Evolutionary conservation across 495 filamentous ascomycete genomes (phyloP), one percentile per base, ranked within the genome.

Genomic region (Neurospora discreta): DNA sequence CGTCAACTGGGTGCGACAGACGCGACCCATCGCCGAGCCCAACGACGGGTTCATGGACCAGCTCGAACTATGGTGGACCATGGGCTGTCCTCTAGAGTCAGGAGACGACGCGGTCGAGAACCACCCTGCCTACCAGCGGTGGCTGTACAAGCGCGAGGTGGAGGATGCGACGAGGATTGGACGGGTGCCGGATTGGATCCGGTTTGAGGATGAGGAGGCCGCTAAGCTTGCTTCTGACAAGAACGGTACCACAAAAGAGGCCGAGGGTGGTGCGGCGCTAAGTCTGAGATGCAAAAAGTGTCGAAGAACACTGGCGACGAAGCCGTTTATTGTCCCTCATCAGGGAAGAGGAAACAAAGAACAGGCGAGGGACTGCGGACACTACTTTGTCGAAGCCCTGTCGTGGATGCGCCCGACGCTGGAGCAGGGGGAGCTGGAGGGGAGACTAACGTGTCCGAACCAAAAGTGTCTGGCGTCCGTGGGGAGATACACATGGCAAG

Each of bases 401-500:
- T 92, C 90, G 23, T 98, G 95, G 96, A 98, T 98, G 95, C 88
- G 91, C 3, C 84, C 90, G 0, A 90, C 89, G 74, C 87, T 98
- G 16, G 90, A 91, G 68, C 87, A 89, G 70, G 92, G 92, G 36
- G 88, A 89, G 46, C 82, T 98, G 20, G 90, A 93, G 13, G 94
- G 94, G 10, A 89, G 93, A 38, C 80, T 99, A 46, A 90, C 90
- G 46, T 98, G 95, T 78, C 93, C 95, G 38, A 91, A 90, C 74
- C 41, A 77, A 0, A 91, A 90, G 74, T 98, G 95, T 77, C 81
- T 83, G 58, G 88, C 90, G 23, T 92, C 93, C 68, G 88, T 98
- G 30, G 95, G 96, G 52, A 90, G 94, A 73, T 98, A 97, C 76
- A 91, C 94, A 39, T 99, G 96, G 95, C 92, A 96, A 77, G 95